Evolutionary conservation across 1,284 basidiomycete species (phyloP).

Genomic region (Pulveroboletus sp.): DNA sequence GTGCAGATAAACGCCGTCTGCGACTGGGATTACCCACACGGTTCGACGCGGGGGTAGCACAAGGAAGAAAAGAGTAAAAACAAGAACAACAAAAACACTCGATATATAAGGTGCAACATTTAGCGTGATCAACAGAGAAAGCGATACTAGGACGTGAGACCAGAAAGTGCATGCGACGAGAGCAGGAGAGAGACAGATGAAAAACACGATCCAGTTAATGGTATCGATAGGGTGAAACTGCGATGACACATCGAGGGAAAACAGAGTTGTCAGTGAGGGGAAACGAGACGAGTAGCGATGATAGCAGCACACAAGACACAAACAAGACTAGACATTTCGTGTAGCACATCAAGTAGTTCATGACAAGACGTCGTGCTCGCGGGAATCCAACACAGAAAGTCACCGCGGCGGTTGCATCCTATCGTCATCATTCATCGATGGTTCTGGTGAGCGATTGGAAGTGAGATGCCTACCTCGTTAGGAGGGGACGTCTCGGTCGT

Average conservation of each 20-base stretch:
- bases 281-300: background rate
- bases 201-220: background rate
- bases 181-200: background rate
- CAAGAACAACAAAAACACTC: background rate
- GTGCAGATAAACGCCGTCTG: background rate
- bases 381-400: background rate
- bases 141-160: background rate
- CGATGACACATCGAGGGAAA: background rate
- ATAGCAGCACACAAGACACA: background rate
- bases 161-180: background rate
- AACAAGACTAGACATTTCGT: background rate
- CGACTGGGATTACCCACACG: background rate
- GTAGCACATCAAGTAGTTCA: background rate
- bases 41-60: background rate
- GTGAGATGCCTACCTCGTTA: conserved; percentile 1
- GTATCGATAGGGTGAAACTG: background rate
- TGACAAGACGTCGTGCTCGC: background rate
- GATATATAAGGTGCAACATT: background rate
- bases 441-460: background rate
- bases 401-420: background rate
- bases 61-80: background rate
- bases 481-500: conserved; percentile 1
- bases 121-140: conserved; percentile 9
- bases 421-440: background rate
- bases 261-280: background rate